Evolutionary conservation across 2,329 filamentous ascomycete species (phyloP), one percentile per base, ranked within the genome.

Genomic region (Aureobasidium sp.): DNA sequence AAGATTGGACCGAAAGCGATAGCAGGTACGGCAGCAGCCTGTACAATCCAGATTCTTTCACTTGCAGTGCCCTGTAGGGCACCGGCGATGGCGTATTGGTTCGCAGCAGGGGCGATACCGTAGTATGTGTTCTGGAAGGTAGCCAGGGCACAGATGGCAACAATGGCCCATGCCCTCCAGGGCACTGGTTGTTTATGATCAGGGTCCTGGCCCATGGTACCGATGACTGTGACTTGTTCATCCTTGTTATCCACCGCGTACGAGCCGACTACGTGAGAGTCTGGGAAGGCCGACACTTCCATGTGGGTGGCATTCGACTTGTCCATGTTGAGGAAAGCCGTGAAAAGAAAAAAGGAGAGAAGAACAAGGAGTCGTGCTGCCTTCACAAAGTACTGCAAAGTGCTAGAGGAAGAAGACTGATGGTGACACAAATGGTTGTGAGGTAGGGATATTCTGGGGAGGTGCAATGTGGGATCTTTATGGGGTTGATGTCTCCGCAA

Each of bases 141-240:
- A 27, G 55, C 55, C 42, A 58, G n/a, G 3, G 55, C 55, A 15
- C 55, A 58, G 8, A 58, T 39, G 6, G 31, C 55, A 36, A 58
- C 55, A 12, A 58, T 58, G 20, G 41, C 42, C 55, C 55, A 58
- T 2, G 55, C 55, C n/a, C 55, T 58, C 55, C 55, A 58, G 12
- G 29, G 12, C 6, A 58, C 42, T 27, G 41, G 55, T 36, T 29
- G 5, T 17, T 58, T 58, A 20, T 58, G 41, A 27, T 58, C 31
- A 17, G 55, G 55, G 14, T 58, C 55, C 14, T 58, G 55, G 12
- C 55, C 55, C 55, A 58, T 58, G 12, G 55, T 58, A n/a, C 55
- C 55, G n/a, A 58, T 39, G 41, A 58, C 55, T 11, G 55, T 58
- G n/a, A 58, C 41, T 29, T 58, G 55, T n/a, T 58, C 55, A 58